Evolutionary conservation across 140 eudicot species (phyloP).

Genomic region (Bidens hawaiensis): DNA sequence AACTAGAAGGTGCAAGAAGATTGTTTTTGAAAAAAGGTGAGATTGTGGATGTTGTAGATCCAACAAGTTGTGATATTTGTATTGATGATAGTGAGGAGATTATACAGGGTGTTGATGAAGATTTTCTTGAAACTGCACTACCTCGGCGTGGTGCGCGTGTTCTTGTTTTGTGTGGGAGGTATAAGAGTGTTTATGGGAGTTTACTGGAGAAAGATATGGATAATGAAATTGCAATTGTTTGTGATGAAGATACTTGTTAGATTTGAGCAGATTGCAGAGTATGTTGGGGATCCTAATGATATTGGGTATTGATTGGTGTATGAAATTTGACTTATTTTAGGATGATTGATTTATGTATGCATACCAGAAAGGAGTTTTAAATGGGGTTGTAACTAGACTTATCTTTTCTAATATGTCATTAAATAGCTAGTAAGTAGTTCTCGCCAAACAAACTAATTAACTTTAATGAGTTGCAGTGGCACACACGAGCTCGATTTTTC

Average conservation of each 20-base stretch:
- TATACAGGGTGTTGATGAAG: conserved; percentile 74
- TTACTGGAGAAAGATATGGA: conserved; percentile 61
- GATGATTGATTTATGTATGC: too few relatives aligned
- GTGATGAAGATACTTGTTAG: conserved; percentile 74
- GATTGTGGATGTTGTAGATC: conserved; percentile 80
- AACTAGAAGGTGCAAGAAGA: conserved; percentile 67
- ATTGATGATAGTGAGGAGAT: conserved; percentile 68
- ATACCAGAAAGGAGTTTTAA: too few relatives aligned
- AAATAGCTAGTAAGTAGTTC: too few relatives aligned
- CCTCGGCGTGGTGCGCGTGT: conserved; percentile 80
- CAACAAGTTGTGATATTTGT: conserved; percentile 58
- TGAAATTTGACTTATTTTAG: too few relatives aligned
- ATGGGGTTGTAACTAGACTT: too few relatives aligned
- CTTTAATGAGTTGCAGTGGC: too few relatives aligned
- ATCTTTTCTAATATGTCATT: too few relatives aligned
- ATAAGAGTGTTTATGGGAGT: conserved; percentile 75
- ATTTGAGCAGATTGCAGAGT: conserved; percentile 85
- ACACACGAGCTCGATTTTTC: too few relatives aligned
- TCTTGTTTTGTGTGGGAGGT: conserved; percentile 59
- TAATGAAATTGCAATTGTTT: conserved; percentile 67
- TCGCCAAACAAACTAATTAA: too few relatives aligned
- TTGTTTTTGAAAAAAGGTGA: conserved; percentile 67
- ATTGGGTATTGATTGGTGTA: conserved; percentile 51
- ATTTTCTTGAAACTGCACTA: conserved; percentile 61
- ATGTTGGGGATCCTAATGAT: conserved; percentile 69